A percentile compares a stretch with the other conserved stretches of the same genome.
Evolutionary conservation across 148 eudicot species (phyloP).

Genomic region (Oxyria digyna): DNA sequence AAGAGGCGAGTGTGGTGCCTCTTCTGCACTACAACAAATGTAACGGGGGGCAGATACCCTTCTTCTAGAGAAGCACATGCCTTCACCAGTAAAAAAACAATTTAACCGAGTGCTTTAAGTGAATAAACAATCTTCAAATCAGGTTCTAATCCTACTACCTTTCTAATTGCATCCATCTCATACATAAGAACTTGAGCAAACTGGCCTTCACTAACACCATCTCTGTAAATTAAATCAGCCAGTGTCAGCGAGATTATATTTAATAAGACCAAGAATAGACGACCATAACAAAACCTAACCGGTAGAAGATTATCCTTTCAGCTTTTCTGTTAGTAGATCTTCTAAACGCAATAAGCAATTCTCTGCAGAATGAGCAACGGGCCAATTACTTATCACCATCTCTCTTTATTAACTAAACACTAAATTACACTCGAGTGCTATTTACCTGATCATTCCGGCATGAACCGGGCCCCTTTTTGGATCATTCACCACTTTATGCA

Average conservation of each 20-base stretch:
- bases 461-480: conserved; percentile 25
- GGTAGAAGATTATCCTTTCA: conserved; percentile 61
- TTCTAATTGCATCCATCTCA: conserved; percentile 75
- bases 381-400: background rate
- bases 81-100: conserved; percentile 19
- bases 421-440: background rate
- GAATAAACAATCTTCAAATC: no score
- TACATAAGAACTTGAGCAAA: conserved; percentile 51
- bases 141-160: conserved; percentile 23
- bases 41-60: conserved; percentile 49
- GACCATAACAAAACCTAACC: conserved; percentile 24
- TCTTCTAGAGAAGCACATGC: conserved; percentile 61
- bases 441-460: conserved; percentile 64
- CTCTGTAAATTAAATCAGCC: conserved; percentile 33
- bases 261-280: no score
- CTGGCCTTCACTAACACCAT: conserved; percentile 94
- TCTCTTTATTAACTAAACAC: background rate
- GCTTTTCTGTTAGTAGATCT: conserved; percentile 28
- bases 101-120: background rate
- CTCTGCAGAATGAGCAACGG: conserved; percentile 25
- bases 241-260: background rate
- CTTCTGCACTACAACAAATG: conserved; percentile 89
- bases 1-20: conserved; percentile 92
- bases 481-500: conserved; percentile 31
- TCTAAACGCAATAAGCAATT: conserved; percentile 29